Percentiles rank a stretch among this genome's conserved stretches.
These are phyloP conservation scores for Ogataea minuta DNA, from an alignment of 805 yeast genomes.

Conservation along the genomic window DNA sequence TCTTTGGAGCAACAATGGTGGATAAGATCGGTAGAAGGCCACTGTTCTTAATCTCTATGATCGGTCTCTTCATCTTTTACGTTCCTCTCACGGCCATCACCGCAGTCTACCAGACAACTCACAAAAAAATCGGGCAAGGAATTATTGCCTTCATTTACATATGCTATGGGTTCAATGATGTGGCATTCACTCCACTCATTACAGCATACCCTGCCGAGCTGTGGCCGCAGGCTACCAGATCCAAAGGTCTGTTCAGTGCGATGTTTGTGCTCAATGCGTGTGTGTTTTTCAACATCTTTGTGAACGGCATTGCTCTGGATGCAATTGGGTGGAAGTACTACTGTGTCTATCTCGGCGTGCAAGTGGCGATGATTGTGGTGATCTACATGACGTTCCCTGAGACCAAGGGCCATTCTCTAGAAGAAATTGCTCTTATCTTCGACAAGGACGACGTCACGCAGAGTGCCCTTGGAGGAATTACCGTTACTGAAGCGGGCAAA, in stretches of 20 bases:
- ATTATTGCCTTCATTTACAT: conserved; percentile 18
- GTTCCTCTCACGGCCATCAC: conserved; percentile 46
- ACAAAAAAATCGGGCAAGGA: conserved; percentile 13
- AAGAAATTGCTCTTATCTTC: conserved; percentile 49
- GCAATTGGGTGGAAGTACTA: conserved; percentile 38
- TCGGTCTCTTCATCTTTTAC: conserved; percentile 38
- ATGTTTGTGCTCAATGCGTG: conserved; percentile 15
- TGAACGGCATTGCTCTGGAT: conserved; percentile 38
- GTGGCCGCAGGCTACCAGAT: conserved; percentile 54
- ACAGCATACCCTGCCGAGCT: conserved; percentile 43
- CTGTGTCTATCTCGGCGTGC: conserved; percentile 36
- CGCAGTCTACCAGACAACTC: conserved; percentile 27
- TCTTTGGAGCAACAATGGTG: conserved; percentile 29
- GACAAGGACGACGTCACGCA: conserved; percentile 12
- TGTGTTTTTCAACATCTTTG: conserved; percentile 23
- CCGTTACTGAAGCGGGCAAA: conserved; percentile 8
- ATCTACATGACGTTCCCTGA: conserved; percentile 65
- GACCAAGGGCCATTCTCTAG: conserved; percentile 70
- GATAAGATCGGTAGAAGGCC: conserved; percentile 36
- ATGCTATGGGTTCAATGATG: conserved; percentile 39
- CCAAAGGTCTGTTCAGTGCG: conserved; percentile 54
- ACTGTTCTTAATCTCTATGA: conserved; percentile 34
- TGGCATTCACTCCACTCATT: conserved; percentile 46
- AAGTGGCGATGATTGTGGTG: conserved; percentile 21
- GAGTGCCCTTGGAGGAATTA: conserved; percentile 2